Evolutionary conservation across 805 yeast species (phyloP).

Genomic region (Vanderwaltozyma tropicalis): DNA sequence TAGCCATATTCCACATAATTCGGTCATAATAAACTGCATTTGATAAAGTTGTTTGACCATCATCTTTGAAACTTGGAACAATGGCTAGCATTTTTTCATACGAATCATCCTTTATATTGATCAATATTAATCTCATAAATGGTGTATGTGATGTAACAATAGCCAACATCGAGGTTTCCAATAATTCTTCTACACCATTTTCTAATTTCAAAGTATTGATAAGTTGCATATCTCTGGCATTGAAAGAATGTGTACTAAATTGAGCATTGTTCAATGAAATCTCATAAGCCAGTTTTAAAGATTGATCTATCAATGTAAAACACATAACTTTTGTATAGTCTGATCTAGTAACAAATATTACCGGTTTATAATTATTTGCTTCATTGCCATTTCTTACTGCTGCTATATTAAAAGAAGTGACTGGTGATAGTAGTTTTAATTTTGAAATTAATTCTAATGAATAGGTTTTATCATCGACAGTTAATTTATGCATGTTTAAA

Average conservation of each 20-base stretch:
- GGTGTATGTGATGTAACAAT: slow-evolving; percentile 75
- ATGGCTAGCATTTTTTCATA: neutral
- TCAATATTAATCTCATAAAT: slow-evolving; percentile 55
- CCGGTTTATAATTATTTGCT: slow-evolving; percentile 18
- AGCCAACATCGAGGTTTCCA: slow-evolving; percentile 29
- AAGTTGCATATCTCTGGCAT: slow-evolving; percentile 15
- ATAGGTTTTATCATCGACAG: slow-evolving; percentile 3
- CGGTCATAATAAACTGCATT: slow-evolving; percentile 18
- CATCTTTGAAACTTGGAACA: too few species aligned
- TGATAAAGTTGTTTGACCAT: too few species aligned
- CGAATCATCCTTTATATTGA: slow-evolving; percentile 16
- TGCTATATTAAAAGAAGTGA: slow-evolving; percentile 40
- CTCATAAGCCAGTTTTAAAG: slow-evolving; percentile 31
- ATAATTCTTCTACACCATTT: neutral
- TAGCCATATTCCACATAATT: slow-evolving; percentile 20
- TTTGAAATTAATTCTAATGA: slow-evolving; percentile 11
- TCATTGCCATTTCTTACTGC: slow-evolving; percentile 12
- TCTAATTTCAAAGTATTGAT: slow-evolving; percentile 2
- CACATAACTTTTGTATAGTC: slow-evolving; percentile 51
- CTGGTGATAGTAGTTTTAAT: slow-evolving; percentile 37
- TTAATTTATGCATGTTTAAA: slow-evolving; percentile 31
- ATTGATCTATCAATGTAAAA: slow-evolving; percentile 14
- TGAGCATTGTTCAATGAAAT: slow-evolving; percentile 66
- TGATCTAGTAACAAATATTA: slow-evolving; percentile 44
- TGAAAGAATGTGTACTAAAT: slow-evolving; percentile 53